phyloP scores from a whole-genome alignment of 768 basidiomycete genomes.

The Xerocomellus dryophilus region DNA sequence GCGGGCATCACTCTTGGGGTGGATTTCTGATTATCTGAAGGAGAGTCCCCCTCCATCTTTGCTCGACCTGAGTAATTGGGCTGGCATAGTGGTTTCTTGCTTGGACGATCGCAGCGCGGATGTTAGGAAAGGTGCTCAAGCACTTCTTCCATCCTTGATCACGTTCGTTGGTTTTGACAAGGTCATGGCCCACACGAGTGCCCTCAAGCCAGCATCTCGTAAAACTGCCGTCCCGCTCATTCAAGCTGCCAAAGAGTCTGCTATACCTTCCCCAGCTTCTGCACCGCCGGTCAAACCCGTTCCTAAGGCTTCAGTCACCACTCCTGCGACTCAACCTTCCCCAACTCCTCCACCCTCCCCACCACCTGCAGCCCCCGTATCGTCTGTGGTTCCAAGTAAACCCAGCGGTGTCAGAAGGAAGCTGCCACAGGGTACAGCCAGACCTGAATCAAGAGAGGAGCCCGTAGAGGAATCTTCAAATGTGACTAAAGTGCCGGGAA shows the following conservation, averaged over 20 bases:
- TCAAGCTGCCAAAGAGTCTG: constrained; percentile 66
- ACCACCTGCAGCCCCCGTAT: constrained; percentile 36
- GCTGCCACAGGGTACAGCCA: constrained; percentile 55
- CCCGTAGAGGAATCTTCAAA: constrained; percentile 33
- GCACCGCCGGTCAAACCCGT: constrained; percentile 30
- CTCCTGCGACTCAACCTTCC: constrained; percentile 26
- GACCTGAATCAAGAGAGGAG: constrained; percentile 46
- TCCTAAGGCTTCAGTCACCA: constrained; percentile 20
- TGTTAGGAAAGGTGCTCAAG: constrained; percentile 88
- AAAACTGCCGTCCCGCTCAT: constrained; percentile 82
- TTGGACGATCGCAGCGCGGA: constrained; percentile 91
- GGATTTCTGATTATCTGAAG: constrained; percentile 80
- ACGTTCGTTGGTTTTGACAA: constrained; percentile 74
- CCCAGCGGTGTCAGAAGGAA: constrained; percentile 67
- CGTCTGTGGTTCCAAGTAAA: constrained; percentile 39
- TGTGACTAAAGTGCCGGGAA: constrained; percentile 34
- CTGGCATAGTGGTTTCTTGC: constrained; percentile 60
- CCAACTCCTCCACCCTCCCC: constrained; percentile 46
- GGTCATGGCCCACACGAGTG: constrained; percentile 81
- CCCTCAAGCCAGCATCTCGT: constrained; percentile 89
- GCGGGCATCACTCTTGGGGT: constrained; percentile 72
- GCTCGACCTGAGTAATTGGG: constrained; percentile 72
- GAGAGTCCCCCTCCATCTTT: constrained; percentile 51
- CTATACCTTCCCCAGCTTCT: constrained; percentile 33
- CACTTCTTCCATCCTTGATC: constrained; percentile 74